Evolutionary conservation across 1,284 basidiomycete genomes (phyloP).

Genomic region (Inonotus hispidus): DNA sequence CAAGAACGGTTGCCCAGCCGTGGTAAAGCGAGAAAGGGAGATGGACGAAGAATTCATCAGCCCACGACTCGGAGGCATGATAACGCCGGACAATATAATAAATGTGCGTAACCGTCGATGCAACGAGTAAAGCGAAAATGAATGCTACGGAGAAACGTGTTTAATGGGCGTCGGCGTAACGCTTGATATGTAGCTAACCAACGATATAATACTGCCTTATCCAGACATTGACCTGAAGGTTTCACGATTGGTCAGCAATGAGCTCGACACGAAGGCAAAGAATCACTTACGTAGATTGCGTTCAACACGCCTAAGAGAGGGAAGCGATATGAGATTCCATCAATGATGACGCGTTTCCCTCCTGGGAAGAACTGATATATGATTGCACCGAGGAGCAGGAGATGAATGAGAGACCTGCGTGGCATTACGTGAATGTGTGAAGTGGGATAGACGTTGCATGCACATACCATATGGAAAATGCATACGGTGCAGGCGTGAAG

Average conservation of each 20-base stretch:
- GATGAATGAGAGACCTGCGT: slow-evolving; percentile 75
- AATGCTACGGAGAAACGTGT: slow-evolving; percentile 48
- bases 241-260: too few relatives aligned
- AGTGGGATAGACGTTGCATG: slow-evolving; percentile 1
- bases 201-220: not conserved
- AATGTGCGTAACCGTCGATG: slow-evolving; percentile 80
- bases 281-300: slow-evolving; percentile 68
- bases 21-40: slow-evolving; percentile 92
- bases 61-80: slow-evolving; percentile 56
- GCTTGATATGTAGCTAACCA: not conserved
- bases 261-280: not conserved
- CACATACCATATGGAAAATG: slow-evolving; percentile 74
- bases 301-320: slow-evolving; percentile 82
- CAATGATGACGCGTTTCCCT: slow-evolving; percentile 81
- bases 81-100: slow-evolving; percentile 91
- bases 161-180: not conserved
- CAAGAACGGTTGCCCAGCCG: slow-evolving; percentile 91
- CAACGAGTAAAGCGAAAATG: slow-evolving; percentile 80
- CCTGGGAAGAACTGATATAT: slow-evolving; percentile 83
- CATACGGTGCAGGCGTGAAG: slow-evolving; percentile 85
- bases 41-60: slow-evolving; percentile 78
- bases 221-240: not conserved
- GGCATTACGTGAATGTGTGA: slow-evolving; percentile 19
- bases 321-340: slow-evolving; percentile 86
- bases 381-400: slow-evolving; percentile 81